Evolutionary conservation across 2,329 filamentous ascomycete genomes (phyloP).

Genomic region (Pseudonectria buxi): DNA sequence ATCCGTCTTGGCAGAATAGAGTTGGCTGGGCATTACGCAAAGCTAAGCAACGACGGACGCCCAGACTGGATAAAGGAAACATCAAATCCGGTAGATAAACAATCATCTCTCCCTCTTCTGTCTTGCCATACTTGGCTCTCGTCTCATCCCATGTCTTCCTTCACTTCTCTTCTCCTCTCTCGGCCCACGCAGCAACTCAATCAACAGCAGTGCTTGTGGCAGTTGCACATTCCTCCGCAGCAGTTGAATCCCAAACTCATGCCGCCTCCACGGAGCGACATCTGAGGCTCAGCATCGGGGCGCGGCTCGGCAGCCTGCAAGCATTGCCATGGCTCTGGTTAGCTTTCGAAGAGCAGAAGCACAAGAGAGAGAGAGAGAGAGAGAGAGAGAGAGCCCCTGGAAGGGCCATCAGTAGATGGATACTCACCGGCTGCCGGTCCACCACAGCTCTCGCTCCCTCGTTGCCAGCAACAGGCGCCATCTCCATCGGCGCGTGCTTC

Average conservation of each 20-base stretch:
- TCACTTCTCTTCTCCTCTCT: too few relatives aligned
- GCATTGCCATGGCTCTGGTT: slow-evolving; percentile 1
- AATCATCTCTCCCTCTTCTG: neutral
- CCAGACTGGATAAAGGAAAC: too few relatives aligned
- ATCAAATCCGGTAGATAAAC: too few relatives aligned
- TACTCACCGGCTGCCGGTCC: slow-evolving; percentile 12
- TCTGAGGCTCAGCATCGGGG: slow-evolving; percentile 18
- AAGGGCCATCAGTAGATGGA: neutral
- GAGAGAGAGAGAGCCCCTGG: neutral
- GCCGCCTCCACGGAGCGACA: slow-evolving; percentile 22
- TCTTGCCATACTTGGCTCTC: too few relatives aligned
- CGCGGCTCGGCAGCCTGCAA: slow-evolving; percentile 15
- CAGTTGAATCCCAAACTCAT: slow-evolving; percentile 22
- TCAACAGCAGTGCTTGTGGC: slow-evolving; percentile 25
- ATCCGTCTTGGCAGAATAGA: too few relatives aligned
- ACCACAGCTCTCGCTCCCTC: slow-evolving; percentile 3
- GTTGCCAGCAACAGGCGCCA: slow-evolving; percentile 1
- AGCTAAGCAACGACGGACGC: too few relatives aligned
- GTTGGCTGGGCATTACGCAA: too few relatives aligned
- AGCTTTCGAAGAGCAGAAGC: too few relatives aligned
- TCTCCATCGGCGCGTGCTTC: slow-evolving; percentile 14
- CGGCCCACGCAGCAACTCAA: too few relatives aligned
- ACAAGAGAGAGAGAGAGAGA: neutral
- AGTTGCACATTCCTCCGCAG: slow-evolving; percentile 23
- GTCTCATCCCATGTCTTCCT: neutral